Evolutionary conservation across 2,329 filamentous ascomycete species (phyloP).

Genomic region (Phyllosticta citrichinensis): DNA sequence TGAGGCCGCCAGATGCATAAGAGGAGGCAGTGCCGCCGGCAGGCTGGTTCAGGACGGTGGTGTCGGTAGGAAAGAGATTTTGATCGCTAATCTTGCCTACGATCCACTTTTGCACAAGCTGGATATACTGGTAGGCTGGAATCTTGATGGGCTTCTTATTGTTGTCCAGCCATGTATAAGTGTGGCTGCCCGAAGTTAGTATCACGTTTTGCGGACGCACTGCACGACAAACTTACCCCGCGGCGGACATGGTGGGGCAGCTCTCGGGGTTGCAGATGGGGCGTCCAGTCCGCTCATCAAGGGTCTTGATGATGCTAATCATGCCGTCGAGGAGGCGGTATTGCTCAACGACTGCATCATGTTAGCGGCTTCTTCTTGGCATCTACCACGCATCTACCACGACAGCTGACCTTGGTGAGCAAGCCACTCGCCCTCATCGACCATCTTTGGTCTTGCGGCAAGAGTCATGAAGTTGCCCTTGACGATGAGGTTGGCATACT

Average conservation of each 20-base stretch:
- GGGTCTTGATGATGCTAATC: slow-evolving; percentile 78
- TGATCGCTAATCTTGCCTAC: slow-evolving; percentile 89
- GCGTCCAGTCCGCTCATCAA: slow-evolving; percentile 62
- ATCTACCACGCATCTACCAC: slow-evolving; percentile 15
- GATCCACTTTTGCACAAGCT: slow-evolving; percentile 94
- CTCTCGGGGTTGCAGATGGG: slow-evolving; percentile 74
- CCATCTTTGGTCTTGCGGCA: slow-evolving; percentile 83
- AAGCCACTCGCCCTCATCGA: slow-evolving; percentile 91
- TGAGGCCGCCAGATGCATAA: slow-evolving; percentile 44
- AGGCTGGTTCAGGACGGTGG: slow-evolving; percentile 49
- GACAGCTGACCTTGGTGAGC: slow-evolving; percentile 72
- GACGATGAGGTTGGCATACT: slow-evolving; percentile 76
- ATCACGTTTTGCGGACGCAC: not conserved
- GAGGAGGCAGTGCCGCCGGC: slow-evolving; percentile 46
- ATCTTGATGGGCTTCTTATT: slow-evolving; percentile 83
- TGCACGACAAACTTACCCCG: slow-evolving; percentile 54
- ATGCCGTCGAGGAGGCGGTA: slow-evolving; percentile 83
- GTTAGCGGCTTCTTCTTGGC: slow-evolving; percentile 13
- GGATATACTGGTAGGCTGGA: slow-evolving; percentile 87
- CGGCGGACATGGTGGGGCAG: slow-evolving; percentile 90
- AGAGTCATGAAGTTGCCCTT: slow-evolving; percentile 97
- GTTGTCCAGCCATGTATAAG: slow-evolving; percentile 92
- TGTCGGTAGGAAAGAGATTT: slow-evolving; percentile 81
- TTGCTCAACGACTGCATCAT: slow-evolving; percentile 70
- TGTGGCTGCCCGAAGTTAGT: slow-evolving; percentile 52